A percentile compares a stretch with the other conserved stretches of the same genome.
These are phyloP conservation scores for Penicillium egyptiacum DNA, from an alignment of 495 filamentous ascomycete species.

Conservation along the genomic window DNA sequence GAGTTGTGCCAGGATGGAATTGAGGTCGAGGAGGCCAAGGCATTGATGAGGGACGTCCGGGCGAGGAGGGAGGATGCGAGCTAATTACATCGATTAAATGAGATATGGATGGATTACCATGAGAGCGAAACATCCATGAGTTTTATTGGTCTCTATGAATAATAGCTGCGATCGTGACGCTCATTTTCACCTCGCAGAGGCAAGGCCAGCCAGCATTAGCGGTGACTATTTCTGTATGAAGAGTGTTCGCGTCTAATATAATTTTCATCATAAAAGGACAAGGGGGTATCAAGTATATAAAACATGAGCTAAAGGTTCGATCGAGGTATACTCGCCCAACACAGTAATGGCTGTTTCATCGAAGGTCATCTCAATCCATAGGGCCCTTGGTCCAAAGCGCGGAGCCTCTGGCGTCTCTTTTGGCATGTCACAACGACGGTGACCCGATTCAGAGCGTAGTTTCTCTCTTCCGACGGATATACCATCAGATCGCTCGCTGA, in stretches of 20 bases:
- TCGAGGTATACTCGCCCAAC: slow-evolving; percentile 28
- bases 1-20: slow-evolving; percentile 95
- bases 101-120: slow-evolving; percentile 17
- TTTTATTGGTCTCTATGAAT: slow-evolving; percentile 7
- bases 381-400: background rate
- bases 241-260: background rate
- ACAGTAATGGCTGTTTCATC: slow-evolving; percentile 21
- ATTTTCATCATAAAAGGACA: background rate
- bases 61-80: slow-evolving; percentile 65
- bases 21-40: slow-evolving; percentile 98
- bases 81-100: slow-evolving; percentile 15
- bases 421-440: background rate
- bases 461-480: background rate
- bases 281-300: slow-evolving; percentile 2
- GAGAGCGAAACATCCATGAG: slow-evolving; percentile 17
- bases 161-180: background rate
- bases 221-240: background rate
- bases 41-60: slow-evolving; percentile 83
- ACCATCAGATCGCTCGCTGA: background rate
- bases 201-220: background rate
- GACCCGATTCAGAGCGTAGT: too few species aligned
- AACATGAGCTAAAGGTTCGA: slow-evolving; percentile 8
- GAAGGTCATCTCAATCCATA: slow-evolving; percentile 17
- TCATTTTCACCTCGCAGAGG: background rate
- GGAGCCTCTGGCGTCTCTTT: too few species aligned